phyloP scores from a whole-genome alignment of 1,139 yeast species.

The Yamadazyma dendronema region DNA sequence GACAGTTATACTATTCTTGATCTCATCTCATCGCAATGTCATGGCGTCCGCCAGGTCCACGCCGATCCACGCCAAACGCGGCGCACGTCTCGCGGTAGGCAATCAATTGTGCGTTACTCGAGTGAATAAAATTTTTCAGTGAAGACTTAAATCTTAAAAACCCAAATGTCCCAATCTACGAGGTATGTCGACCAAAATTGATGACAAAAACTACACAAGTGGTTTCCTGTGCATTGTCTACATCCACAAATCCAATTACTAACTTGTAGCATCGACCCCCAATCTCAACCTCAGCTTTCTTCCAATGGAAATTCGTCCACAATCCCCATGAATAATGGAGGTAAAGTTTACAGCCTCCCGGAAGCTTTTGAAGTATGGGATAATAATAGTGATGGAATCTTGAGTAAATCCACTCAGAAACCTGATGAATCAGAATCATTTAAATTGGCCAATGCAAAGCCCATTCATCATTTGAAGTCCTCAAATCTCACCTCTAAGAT shows the following conservation, averaged over 20 bases:
- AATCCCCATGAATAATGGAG: slow-evolving; percentile 38
- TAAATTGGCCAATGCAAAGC: slow-evolving; percentile 29
- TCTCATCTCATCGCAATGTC: neutral
- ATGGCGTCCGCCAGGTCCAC: neutral
- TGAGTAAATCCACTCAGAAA: slow-evolving; percentile 12
- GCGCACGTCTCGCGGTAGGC: neutral
- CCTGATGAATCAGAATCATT: slow-evolving; percentile 22
- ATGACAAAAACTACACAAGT: too few species aligned
- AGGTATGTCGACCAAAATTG: too few species aligned
- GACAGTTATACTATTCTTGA: neutral
- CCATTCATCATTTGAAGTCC: slow-evolving; percentile 38
- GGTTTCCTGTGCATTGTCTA: too few species aligned
- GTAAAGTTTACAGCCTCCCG: slow-evolving; percentile 46
- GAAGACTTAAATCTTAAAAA: slow-evolving; percentile 3
- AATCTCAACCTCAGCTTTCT: slow-evolving; percentile 6
- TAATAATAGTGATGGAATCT: slow-evolving; percentile 38
- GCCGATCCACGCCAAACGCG: neutral
- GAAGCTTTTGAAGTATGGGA: slow-evolving; percentile 57
- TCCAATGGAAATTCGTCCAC: slow-evolving; percentile 12
- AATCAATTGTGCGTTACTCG: slow-evolving; percentile 5
- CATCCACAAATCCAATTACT: slow-evolving; percentile 1
- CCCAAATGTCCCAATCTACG: slow-evolving; percentile 6
- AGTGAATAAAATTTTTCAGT: slow-evolving; percentile 5
- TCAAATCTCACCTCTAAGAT: slow-evolving; percentile 10
- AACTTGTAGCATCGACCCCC: slow-evolving; percentile 18